Percentiles rank a stretch among this genome's conserved stretches.
Conservation (phyloP, 306 rosid species). For the Quercus robur region DNA sequence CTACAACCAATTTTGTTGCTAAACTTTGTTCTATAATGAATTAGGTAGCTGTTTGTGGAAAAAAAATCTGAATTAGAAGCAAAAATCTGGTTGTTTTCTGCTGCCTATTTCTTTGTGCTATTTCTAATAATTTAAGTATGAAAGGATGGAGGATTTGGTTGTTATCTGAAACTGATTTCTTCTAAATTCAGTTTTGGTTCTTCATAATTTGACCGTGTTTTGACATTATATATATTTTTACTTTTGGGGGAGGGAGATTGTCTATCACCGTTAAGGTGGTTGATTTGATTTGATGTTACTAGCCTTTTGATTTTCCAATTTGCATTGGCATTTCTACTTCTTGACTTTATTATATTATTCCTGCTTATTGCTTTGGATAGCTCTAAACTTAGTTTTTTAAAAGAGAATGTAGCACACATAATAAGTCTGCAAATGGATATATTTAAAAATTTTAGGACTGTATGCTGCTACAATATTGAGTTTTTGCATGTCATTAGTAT, state of each 20-base stretch:
- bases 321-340: not conserved
- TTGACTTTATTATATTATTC: not conserved
- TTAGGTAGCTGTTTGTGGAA: too few relatives aligned
- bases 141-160: not conserved
- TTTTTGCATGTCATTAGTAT: not conserved
- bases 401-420: not conserved
- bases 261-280: not conserved
- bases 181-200: not conserved
- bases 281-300: not conserved
- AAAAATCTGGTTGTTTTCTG: not conserved
- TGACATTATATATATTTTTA: too few relatives aligned
- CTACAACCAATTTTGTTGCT: too few relatives aligned
- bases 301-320: not conserved
- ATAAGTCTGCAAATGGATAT: not conserved
- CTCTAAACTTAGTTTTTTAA: not conserved
- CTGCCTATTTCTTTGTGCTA: not conserved
- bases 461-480: not conserved
- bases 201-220: not conserved
- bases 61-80: too few relatives aligned
- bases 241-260: too few relatives aligned
- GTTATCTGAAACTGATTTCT: not conserved
- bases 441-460: not conserved
- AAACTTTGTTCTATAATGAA: too few relatives aligned
- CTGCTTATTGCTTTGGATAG: not conserved
- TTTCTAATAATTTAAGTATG: not conserved